Base-by-base conservation (phyloP, 139 green algal genomes). In the Haematococcus sp. region DNA sequence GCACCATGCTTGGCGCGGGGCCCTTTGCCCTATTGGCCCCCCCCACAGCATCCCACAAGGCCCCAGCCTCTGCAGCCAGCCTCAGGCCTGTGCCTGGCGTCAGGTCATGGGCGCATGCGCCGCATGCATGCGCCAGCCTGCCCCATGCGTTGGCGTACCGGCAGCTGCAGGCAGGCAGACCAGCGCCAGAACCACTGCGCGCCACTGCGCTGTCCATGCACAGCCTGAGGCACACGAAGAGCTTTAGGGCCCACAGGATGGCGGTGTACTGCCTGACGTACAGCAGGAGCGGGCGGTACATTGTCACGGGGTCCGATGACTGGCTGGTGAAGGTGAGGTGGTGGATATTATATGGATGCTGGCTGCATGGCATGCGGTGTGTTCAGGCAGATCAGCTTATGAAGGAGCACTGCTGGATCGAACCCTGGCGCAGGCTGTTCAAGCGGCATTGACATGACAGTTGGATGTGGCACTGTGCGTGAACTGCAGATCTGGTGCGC, bases 261-360 rank as follows among this genome's bases (percentile, higher is more conserved):
- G 85, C 86, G 0, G 86, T 91, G n/a, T 97, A 95, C 80, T 93
- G 85, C 74, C 59, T 93, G 23, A 60, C 76, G 5, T 90, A 86
- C 73, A 89, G 93, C 83, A 71, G 71, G 25, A 65, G 23, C 0
- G 87, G 86, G 16, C 43, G 58, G 56, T 40, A 32, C 31, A 56
- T 97, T 17, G 76, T 94, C 61, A 96, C 92, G 31, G 92, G 91
- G 30, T 90, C 88, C 17, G 92, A 97, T 73, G 92, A 97, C 74
- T 79, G 70, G 15, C 67, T 93, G 1, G 86, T 97, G 61, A 97
- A 97, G 88, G 87, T 93, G 44, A 2, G 82, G 19, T 2, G 23
- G 19, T 7, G 40, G 7, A 49, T 49, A 11, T 49, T 11, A 49
- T 49, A 49, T 49, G 40, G 7, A 11, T 49, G 40, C 7, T 7